Percentiles rank a stretch among this genome's conserved stretches.
These are phyloP conservation scores for Fusarium pininemorale DNA, from an alignment of 2,329 filamentous ascomycete genomes.

Conservation along the genomic window DNA sequence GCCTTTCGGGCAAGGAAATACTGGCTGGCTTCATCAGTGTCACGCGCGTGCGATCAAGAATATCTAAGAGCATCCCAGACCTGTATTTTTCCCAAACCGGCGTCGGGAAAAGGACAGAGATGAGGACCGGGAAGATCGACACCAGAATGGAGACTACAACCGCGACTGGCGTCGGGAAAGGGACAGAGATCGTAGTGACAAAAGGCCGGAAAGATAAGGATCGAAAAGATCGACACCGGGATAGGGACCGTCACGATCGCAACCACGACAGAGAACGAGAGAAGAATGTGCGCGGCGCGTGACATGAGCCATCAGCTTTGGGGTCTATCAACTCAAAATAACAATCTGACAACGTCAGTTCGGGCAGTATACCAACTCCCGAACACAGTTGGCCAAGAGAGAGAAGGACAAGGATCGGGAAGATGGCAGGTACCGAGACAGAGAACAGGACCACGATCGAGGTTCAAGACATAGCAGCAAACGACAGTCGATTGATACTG, in stretches of 20 bases:
- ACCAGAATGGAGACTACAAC: slow-evolving; percentile 52
- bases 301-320: too few species aligned
- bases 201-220: slow-evolving; percentile 53
- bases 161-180: slow-evolving; percentile 50
- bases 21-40: too few species aligned
- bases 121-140: slow-evolving; percentile 55
- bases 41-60: too few species aligned
- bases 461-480: slow-evolving; percentile 48
- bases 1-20: too few species aligned
- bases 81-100: too few species aligned
- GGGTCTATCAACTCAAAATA: too few species aligned
- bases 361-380: too few species aligned
- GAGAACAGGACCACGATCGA: slow-evolving; percentile 48
- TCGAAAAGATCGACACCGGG: slow-evolving; percentile 51
- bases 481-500: slow-evolving; percentile 41
- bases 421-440: slow-evolving; percentile 42
- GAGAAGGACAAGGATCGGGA: too few species aligned
- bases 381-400: too few species aligned
- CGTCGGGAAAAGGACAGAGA: slow-evolving; percentile 53
- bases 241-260: slow-evolving; percentile 47
- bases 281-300: too few species aligned
- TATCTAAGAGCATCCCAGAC: too few species aligned
- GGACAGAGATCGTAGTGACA: slow-evolving; percentile 51
- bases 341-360: too few species aligned
- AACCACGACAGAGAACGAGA: slow-evolving; percentile 34